Conservation (phyloP, 257 asterid genomes). For the Solanum arcanum region DNA sequence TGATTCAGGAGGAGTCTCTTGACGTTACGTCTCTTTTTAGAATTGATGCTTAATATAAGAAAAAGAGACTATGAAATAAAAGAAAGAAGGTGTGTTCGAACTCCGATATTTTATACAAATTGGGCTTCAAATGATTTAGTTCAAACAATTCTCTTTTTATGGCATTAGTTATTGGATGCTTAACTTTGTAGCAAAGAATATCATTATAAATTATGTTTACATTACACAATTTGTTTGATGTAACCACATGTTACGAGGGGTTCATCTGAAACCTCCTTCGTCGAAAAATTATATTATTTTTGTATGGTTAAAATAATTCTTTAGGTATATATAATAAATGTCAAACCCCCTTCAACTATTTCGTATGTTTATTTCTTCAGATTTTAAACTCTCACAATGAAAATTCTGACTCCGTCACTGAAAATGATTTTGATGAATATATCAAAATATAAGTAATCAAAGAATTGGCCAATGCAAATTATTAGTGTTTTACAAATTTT, state of each 20-base stretch:
- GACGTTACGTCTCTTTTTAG: neutral
- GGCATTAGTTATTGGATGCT: neutral
- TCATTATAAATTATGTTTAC: neutral
- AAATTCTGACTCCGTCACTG: too few species aligned
- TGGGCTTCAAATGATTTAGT: neutral
- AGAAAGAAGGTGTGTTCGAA: neutral
- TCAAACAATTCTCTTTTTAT: neutral
- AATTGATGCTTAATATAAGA: neutral
- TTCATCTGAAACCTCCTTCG: accelerated
- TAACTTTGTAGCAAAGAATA: neutral
- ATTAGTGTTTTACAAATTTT: neutral
- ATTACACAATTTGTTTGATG: neutral
- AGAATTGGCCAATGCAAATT: too few species aligned
- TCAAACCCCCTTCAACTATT: too few species aligned
- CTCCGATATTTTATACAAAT: neutral
- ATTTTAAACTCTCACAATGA: accelerated
- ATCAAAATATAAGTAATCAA: too few species aligned
- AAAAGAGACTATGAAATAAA: neutral
- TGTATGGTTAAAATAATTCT: too few species aligned
- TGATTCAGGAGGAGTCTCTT: neutral
- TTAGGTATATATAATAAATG: too few species aligned
- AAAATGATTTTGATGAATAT: too few species aligned
- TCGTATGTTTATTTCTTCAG: too few species aligned
- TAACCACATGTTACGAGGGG: too few species aligned
- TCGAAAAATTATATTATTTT: too few species aligned